Percentiles rank a stretch among this genome's conserved stretches.
phyloP scores from a whole-genome alignment of 768 basidiomycete species.

The Cystofilobasidium macerans region DNA sequence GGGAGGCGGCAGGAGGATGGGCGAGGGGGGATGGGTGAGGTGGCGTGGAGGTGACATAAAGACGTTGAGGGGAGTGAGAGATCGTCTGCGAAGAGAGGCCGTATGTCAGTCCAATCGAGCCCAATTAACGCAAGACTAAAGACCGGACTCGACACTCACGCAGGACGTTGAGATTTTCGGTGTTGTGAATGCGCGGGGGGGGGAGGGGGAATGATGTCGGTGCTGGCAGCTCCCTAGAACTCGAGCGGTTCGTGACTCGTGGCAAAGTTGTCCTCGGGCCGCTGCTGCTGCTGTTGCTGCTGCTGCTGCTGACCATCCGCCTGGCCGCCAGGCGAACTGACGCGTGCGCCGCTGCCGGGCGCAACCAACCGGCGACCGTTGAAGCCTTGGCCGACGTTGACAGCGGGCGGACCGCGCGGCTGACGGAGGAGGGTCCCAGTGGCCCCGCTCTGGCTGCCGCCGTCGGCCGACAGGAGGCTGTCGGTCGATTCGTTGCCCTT shows the following conservation, averaged over 20 bases:
- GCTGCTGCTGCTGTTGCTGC: slow-evolving; percentile 16
- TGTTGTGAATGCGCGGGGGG: neutral
- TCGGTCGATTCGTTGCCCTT: slow-evolving; percentile 15
- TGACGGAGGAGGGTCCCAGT: slow-evolving; percentile 6
- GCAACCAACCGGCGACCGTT: slow-evolving; percentile 2
- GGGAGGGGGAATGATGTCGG: neutral
- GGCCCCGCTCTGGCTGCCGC: neutral
- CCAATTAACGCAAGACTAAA: neutral
- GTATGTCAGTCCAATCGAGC: neutral
- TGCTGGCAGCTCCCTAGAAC: neutral
- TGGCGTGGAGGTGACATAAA: neutral
- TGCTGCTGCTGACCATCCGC: too few relatives aligned
- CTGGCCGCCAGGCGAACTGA: too few relatives aligned
- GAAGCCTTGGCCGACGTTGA: neutral
- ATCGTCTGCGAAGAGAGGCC: neutral
- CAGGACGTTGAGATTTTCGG: neutral
- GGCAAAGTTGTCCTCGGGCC: slow-evolving; percentile 12
- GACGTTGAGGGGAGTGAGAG: neutral
- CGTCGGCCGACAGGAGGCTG: slow-evolving; percentile 4
- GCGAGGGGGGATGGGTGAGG: neutral
- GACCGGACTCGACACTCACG: neutral
- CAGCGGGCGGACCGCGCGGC: slow-evolving; percentile 8
- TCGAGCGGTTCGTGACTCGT: slow-evolving; percentile 20
- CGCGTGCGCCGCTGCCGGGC: neutral
- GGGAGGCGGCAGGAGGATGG: too few relatives aligned